Percentiles rank a stretch among this genome's conserved stretches.
Conservation (phyloP, 768 basidiomycete genomes). For the Inosperma sp. region DNA sequence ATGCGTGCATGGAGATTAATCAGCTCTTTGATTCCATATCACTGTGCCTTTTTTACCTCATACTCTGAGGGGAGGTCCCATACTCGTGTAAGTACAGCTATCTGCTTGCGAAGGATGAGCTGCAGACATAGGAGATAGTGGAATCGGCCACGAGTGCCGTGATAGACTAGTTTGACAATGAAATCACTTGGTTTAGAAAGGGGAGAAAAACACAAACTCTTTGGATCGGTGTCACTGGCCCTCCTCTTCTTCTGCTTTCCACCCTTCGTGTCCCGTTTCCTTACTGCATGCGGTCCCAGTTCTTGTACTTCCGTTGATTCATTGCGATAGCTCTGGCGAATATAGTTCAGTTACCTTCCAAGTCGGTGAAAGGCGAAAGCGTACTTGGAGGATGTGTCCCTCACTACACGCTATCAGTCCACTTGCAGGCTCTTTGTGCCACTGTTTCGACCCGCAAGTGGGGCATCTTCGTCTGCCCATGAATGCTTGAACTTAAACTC, state of each 20-base stretch:
- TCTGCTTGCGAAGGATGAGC: constrained; percentile 72
- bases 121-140: constrained; percentile 85
- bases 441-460: constrained; percentile 78
- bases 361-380: constrained; percentile 10
- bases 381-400: constrained; percentile 85
- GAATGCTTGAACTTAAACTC: too few relatives aligned
- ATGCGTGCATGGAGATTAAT: constrained; percentile 3
- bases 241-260: constrained; percentile 47
- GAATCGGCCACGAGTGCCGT: constrained; percentile 72
- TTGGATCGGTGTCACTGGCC: constrained; percentile 52
- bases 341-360: neutral
- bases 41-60: too few relatives aligned
- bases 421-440: constrained; percentile 80
- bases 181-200: too few relatives aligned
- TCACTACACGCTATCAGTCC: constrained; percentile 86
- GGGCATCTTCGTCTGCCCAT: constrained; percentile 53
- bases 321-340: constrained; percentile 68
- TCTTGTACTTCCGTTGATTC: constrained; percentile 73
- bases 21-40: constrained; percentile 5
- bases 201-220: constrained; percentile 36
- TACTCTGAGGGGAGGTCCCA: constrained; percentile 80
- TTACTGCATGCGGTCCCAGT: constrained; percentile 55
- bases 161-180: constrained; percentile 59
- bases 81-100: constrained; percentile 48
- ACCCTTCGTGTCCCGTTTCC: constrained; percentile 63